A percentile compares a stretch with the other conserved stretches of the same genome.
Conservation (phyloP, 1,139 yeast genomes). For the Pichia sp. region DNA sequence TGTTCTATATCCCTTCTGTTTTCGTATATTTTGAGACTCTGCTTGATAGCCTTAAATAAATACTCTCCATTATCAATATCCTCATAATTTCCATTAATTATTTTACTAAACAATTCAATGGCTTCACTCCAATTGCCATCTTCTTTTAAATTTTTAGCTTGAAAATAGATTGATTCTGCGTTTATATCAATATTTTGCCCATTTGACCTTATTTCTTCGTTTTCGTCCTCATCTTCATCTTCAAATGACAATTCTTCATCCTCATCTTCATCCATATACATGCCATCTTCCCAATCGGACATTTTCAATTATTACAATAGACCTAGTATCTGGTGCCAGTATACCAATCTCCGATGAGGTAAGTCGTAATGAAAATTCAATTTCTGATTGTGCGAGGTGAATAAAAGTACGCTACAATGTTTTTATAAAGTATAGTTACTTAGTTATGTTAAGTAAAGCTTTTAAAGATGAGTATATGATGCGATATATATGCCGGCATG, state of each 20-base stretch:
- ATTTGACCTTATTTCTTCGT: constrained; percentile 17
- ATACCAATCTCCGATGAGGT: too few species aligned
- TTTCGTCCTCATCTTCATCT: constrained; percentile 24
- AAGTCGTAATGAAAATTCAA: too few species aligned
- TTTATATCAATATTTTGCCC: constrained; percentile 10
- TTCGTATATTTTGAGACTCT: constrained; percentile 49
- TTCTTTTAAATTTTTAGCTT: constrained; percentile 26
- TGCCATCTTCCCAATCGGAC: constrained; percentile 29
- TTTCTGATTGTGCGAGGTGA: too few species aligned
- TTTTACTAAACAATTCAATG: constrained; percentile 32
- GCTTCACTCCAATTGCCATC: constrained; percentile 51
- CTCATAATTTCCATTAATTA: constrained; percentile 25
- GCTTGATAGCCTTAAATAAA: constrained; percentile 58
- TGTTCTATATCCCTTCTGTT: constrained; percentile 28
- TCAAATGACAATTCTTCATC: constrained; percentile 26
- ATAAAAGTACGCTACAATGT: too few species aligned
- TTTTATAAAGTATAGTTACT: too few species aligned
- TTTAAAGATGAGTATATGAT: too few species aligned
- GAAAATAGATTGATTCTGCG: constrained; percentile 22
- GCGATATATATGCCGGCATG: too few species aligned
- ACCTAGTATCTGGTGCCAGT: too few species aligned
- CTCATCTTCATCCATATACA: constrained; percentile 26
- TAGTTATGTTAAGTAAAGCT: too few species aligned
- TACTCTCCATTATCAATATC: constrained; percentile 24
- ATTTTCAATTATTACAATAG: constrained; percentile 2